Percentiles rank a stretch among this genome's conserved stretches.
phyloP scores from a whole-genome alignment of 2,329 filamentous ascomycete species.

The Colletotrichum sidae region DNA sequence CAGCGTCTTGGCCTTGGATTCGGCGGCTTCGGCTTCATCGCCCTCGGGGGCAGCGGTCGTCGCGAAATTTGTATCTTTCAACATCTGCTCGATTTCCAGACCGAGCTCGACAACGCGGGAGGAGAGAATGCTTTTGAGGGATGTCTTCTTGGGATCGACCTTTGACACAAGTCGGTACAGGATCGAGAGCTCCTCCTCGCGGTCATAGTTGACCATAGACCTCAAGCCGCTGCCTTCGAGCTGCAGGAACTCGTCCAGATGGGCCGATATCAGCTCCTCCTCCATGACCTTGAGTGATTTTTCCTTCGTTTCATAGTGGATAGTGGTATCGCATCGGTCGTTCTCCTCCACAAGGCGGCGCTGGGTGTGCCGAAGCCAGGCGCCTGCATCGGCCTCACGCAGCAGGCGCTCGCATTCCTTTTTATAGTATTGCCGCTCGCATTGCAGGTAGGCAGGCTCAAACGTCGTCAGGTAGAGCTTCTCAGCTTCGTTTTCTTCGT shows the following conservation, averaged over 20 bases:
- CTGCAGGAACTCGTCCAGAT: slow-evolving; percentile 83
- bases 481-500: slow-evolving; percentile 79
- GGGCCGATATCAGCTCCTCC: slow-evolving; percentile 79
- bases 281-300: slow-evolving; percentile 86
- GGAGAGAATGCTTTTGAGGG: slow-evolving; percentile 78
- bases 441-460: slow-evolving; percentile 79
- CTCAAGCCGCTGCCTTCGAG: slow-evolving; percentile 87
- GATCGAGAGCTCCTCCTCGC: slow-evolving; percentile 80
- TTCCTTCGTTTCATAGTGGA: slow-evolving; percentile 77
- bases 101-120: slow-evolving; percentile 83
- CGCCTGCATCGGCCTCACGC: slow-evolving; percentile 81
- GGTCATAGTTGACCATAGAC: slow-evolving; percentile 93
- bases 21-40: slow-evolving; percentile 62
- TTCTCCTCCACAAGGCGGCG: slow-evolving; percentile 83
- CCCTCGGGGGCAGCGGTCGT: slow-evolving; percentile 51
- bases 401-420: slow-evolving; percentile 80
- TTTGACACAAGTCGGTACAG: slow-evolving; percentile 83
- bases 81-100: slow-evolving; percentile 79
- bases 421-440: slow-evolving; percentile 80
- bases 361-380: slow-evolving; percentile 83
- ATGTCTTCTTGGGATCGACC: slow-evolving; percentile 79
- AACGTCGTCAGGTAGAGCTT: slow-evolving; percentile 89
- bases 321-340: slow-evolving; percentile 84
- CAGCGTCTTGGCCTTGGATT: slow-evolving; percentile 54
- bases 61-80: slow-evolving; percentile 68